Conservation (phyloP, 2,329 filamentous ascomycete genomes). For the Fusarium caatingaense region DNA sequence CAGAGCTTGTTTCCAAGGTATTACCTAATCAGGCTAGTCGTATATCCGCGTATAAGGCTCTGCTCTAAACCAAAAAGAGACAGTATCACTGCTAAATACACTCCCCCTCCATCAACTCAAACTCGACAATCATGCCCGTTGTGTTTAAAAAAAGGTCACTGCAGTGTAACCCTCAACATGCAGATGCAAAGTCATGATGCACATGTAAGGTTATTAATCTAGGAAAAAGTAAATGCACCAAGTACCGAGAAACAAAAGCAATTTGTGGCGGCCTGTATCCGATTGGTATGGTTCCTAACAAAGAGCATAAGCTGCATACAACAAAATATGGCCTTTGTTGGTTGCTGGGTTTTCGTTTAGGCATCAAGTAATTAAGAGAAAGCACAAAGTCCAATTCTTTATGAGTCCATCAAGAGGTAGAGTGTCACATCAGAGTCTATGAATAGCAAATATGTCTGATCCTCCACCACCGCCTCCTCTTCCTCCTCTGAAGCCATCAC, state of each 20-base stretch:
- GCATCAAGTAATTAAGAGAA: neutral
- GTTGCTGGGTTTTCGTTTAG: neutral
- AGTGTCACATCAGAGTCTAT: neutral
- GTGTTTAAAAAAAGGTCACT: conserved; percentile 20
- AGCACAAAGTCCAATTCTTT: neutral
- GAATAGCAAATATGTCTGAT: neutral
- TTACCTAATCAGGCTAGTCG: conserved; percentile 27
- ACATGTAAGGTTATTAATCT: conserved; percentile 21
- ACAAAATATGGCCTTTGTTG: neutral
- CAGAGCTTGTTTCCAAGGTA: conserved; percentile 25
- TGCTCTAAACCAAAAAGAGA: neutral
- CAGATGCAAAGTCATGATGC: conserved; percentile 24
- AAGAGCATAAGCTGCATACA: neutral
- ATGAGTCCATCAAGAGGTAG: neutral
- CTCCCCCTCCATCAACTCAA: conserved; percentile 9
- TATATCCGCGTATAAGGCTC: conserved; percentile 10
- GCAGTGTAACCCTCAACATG: conserved; percentile 32
- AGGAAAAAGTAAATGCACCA: neutral
- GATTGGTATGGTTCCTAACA: neutral
- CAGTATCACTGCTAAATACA: conserved; percentile 1
- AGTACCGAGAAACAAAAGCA: conserved; percentile 9
- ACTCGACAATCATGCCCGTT: neutral
- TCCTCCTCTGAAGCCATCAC: neutral
- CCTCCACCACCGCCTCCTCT: neutral
- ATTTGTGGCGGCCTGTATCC: neutral